These are phyloP conservation scores for Calycina herbarum DNA, from an alignment of 2,329 filamentous ascomycete species.

Conservation along the genomic window DNA sequence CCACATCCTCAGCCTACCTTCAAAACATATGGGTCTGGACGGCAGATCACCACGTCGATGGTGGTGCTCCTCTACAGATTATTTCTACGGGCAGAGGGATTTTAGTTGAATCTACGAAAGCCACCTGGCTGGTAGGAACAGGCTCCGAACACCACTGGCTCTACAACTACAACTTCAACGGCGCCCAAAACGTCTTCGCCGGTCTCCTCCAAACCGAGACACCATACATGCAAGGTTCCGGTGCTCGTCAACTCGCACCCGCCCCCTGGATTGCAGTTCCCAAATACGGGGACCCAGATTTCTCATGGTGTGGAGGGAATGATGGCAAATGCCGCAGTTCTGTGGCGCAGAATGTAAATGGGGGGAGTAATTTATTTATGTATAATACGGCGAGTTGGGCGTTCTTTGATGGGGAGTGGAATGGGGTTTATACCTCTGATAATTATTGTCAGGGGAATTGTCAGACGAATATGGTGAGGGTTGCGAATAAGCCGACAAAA, in stretches of 20 bases:
- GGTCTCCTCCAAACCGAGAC: slow-evolving; percentile 69
- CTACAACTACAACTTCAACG: slow-evolving; percentile 53
- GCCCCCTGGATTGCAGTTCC: slow-evolving; percentile 26
- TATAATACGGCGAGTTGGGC: slow-evolving; percentile 2
- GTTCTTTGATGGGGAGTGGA: slow-evolving; percentile 3
- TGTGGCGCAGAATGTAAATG: neutral
- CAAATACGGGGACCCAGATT: slow-evolving; percentile 42
- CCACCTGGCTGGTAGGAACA: neutral
- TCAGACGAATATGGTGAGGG: slow-evolving; percentile 3
- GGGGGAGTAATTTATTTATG: neutral
- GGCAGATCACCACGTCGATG: slow-evolving; percentile 42
- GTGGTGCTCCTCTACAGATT: neutral
- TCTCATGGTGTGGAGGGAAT: slow-evolving; percentile 32
- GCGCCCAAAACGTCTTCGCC: slow-evolving; percentile 61
- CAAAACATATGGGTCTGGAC: slow-evolving; percentile 50
- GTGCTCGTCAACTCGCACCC: slow-evolving; percentile 39
- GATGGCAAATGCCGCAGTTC: slow-evolving; percentile 6
- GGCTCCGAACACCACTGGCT: slow-evolving; percentile 46
- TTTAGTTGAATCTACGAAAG: slow-evolving; percentile 2
- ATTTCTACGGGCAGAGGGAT: neutral
- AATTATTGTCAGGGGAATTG: neutral
- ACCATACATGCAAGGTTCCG: slow-evolving; percentile 61
- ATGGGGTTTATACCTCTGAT: neutral
- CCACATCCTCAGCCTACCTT: slow-evolving; percentile 39
- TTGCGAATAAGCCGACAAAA: neutral